These are phyloP conservation scores for Russula vinacea DNA, from an alignment of 768 basidiomycete genomes.

Conservation along the genomic window DNA sequence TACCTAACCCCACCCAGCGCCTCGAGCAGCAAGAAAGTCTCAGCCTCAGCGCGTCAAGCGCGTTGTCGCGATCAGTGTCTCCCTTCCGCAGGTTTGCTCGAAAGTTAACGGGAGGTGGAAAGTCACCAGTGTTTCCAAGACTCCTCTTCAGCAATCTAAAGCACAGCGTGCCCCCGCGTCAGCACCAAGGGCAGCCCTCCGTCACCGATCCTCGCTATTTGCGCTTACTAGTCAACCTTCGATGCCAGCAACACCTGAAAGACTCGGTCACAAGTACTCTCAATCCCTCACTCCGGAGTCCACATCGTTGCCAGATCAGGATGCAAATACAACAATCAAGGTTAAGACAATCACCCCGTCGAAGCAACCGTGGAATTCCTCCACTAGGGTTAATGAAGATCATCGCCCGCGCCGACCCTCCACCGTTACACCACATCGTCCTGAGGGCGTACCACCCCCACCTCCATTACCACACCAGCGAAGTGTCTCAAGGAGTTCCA, in stretches of 20 bases:
- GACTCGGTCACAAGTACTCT: conserved; percentile 63
- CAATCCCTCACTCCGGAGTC: conserved; percentile 70
- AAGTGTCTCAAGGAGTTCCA: conserved; percentile 29
- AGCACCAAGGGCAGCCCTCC: conserved; percentile 51
- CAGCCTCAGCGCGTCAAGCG: conserved; percentile 44
- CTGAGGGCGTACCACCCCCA: conserved; percentile 11
- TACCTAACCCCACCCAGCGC: conserved; percentile 61
- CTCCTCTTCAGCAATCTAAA: conserved; percentile 50
- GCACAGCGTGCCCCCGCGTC: conserved; percentile 47
- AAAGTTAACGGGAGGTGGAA: conserved; percentile 53
- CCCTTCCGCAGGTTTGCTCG: conserved; percentile 77
- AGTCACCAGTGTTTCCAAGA: conserved; percentile 37
- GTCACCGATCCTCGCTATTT: conserved; percentile 65
- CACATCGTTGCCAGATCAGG: conserved; percentile 46
- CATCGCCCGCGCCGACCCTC: conserved; percentile 51
- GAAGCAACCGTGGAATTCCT: conserved; percentile 68
- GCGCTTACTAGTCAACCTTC: conserved; percentile 43
- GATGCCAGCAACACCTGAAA: conserved; percentile 53
- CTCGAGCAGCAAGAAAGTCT: conserved; percentile 40
- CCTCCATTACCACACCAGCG: conserved; percentile 18
- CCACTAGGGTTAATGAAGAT: conserved; percentile 68
- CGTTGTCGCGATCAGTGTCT: conserved; percentile 73
- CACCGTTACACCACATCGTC: conserved; percentile 38
- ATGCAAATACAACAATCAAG: conserved; percentile 45
- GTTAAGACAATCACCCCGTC: conserved; percentile 25